A percentile compares a stretch with the other conserved stretches of the same genome.
Conservation (phyloP, 208 protist genomes). For the Entamoeba dispar region DNA sequence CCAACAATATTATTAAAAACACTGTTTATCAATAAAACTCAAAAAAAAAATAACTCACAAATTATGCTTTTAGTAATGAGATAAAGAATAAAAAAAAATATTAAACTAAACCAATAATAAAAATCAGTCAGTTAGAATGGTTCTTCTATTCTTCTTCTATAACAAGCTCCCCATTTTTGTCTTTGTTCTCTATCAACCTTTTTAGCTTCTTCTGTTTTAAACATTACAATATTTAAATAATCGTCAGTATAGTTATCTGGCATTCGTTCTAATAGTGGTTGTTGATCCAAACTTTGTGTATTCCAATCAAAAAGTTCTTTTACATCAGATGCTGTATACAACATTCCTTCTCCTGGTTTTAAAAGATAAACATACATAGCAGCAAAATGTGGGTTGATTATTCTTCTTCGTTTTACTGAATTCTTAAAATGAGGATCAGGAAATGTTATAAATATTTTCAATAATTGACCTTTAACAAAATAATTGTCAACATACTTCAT, state of each 20-base stretch:
- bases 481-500: background rate
- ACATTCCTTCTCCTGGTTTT: background rate
- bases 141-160: background rate
- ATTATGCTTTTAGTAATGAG: too few relatives aligned
- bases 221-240: background rate
- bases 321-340: background rate
- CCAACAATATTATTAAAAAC: too few relatives aligned
- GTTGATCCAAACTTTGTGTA: background rate
- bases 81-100: too few relatives aligned
- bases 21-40: too few relatives aligned
- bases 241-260: background rate
- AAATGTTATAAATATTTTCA: background rate
- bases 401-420: background rate
- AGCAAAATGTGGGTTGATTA: background rate
- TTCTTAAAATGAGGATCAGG: background rate
- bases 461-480: background rate
- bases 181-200: background rate
- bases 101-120: background rate
- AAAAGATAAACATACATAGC: background rate
- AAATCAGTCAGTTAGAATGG: background rate
- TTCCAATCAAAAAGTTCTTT: background rate
- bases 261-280: background rate
- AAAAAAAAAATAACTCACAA: too few relatives aligned
- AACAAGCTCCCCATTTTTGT: background rate
- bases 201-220: background rate